Conservation (phyloP, 2,329 filamentous ascomycete genomes). For the Thielaviopsis ethacetica region DNA sequence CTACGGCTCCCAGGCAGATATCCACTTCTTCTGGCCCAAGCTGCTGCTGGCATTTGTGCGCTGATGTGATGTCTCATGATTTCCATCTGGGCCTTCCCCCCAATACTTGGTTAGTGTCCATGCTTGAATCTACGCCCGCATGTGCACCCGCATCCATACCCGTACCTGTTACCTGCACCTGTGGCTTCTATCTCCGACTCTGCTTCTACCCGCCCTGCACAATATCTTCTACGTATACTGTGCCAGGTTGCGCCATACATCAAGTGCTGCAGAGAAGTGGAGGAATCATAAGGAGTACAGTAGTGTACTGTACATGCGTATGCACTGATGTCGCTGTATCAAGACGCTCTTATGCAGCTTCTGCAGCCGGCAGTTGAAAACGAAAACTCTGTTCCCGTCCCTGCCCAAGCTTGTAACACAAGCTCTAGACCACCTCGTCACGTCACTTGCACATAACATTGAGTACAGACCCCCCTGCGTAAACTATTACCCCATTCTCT, state of each 20-base stretch:
- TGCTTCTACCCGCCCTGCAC: neutral
- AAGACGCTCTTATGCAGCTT: neutral
- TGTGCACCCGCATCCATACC: neutral
- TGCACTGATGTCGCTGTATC: neutral
- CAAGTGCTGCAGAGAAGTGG: neutral
- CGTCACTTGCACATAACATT: neutral
- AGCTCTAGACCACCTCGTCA: neutral
- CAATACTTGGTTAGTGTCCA: neutral
- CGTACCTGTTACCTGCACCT: neutral
- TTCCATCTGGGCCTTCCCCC: neutral
- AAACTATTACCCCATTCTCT: neutral
- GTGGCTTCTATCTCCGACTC: neutral
- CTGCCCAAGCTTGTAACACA: neutral
- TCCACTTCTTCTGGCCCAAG: neutral
- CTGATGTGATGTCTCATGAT: neutral
- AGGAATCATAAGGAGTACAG: neutral
- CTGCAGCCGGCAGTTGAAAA: conserved; percentile 5
- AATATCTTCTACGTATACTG: neutral
- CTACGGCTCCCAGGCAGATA: neutral
- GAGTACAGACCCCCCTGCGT: neutral
- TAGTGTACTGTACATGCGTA: neutral
- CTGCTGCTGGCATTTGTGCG: neutral
- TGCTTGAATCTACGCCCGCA: neutral
- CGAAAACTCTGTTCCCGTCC: neutral
- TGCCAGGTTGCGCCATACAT: neutral